Evolutionary conservation across 139 green algal species (phyloP).

Genomic region (Klebsormidium nitens): DNA sequence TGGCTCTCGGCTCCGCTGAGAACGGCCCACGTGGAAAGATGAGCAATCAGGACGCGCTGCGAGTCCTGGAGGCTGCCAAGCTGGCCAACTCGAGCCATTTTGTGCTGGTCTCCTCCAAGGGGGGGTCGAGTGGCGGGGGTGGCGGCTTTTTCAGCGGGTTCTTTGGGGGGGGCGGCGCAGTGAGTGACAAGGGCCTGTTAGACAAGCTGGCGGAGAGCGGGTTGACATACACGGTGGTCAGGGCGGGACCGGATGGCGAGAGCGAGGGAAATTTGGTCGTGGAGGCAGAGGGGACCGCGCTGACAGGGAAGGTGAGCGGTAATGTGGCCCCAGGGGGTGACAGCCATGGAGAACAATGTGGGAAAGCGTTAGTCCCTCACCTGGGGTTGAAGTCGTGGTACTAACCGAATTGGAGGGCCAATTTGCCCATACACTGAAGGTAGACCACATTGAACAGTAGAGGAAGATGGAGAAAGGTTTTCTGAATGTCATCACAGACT

Average conservation of each 20-base stretch:
- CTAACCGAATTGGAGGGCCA: too few species aligned
- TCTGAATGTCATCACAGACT: too few species aligned
- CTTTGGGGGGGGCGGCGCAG: not conserved
- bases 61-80: conserved; percentile 9
- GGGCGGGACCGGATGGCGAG: not conserved
- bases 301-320: too few species aligned
- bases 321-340: too few species aligned
- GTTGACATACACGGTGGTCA: not conserved
- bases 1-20: conserved; percentile 19
- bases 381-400: too few species aligned
- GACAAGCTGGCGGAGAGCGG: not conserved
- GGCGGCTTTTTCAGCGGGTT: conserved; percentile 5
- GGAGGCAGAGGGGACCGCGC: not conserved
- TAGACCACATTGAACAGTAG: too few species aligned
- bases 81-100: conserved; percentile 17
- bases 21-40: conserved; percentile 20
- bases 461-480: too few species aligned
- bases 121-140: conserved; percentile 4
- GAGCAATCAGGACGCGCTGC: not conserved
- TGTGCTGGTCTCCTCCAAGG: conserved; percentile 19
- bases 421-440: too few species aligned
- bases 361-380: too few species aligned
- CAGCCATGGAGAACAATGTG: too few species aligned
- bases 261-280: not conserved
- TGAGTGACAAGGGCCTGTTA: not conserved